phyloP scores from a whole-genome alignment of 2,329 filamentous ascomycete genomes.

The Penicillium aurantiogriseum region DNA sequence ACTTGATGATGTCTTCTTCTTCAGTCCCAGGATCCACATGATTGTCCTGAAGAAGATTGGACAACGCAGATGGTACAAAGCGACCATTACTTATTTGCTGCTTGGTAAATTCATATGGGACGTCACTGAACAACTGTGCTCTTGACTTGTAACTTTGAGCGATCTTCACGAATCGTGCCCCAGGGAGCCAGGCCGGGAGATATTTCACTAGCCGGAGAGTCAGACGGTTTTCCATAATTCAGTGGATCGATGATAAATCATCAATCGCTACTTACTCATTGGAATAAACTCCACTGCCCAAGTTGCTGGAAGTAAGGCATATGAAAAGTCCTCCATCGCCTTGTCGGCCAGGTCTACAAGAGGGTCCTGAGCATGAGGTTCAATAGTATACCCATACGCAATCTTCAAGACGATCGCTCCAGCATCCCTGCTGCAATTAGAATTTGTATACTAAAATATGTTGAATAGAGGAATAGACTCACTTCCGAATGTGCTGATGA shows the following conservation, averaged over 20 bases:
- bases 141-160: constrained; percentile 36
- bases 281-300: constrained; percentile 51
- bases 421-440: constrained; percentile 28
- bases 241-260: neutral
- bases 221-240: neutral
- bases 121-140: constrained; percentile 29
- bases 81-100: constrained; percentile 37
- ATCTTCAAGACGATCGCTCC: constrained; percentile 45
- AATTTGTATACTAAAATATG: neutral
- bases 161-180: constrained; percentile 44
- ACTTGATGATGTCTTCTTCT: constrained; percentile 33
- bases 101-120: constrained; percentile 47
- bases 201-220: constrained; percentile 24
- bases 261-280: constrained; percentile 11
- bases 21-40: constrained; percentile 23
- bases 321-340: constrained; percentile 43
- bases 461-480: neutral
- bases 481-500: constrained; percentile 42
- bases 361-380: constrained; percentile 24
- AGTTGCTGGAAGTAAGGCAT: constrained; percentile 42
- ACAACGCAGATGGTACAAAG: constrained; percentile 42
- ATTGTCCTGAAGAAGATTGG: constrained; percentile 39
- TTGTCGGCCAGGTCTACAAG: constrained; percentile 44
- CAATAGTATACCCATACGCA: constrained; percentile 35
- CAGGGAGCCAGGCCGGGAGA: constrained; percentile 49